phyloP scores from a whole-genome alignment of 2,329 filamentous ascomycete genomes.

The Phoma sp. region DNA sequence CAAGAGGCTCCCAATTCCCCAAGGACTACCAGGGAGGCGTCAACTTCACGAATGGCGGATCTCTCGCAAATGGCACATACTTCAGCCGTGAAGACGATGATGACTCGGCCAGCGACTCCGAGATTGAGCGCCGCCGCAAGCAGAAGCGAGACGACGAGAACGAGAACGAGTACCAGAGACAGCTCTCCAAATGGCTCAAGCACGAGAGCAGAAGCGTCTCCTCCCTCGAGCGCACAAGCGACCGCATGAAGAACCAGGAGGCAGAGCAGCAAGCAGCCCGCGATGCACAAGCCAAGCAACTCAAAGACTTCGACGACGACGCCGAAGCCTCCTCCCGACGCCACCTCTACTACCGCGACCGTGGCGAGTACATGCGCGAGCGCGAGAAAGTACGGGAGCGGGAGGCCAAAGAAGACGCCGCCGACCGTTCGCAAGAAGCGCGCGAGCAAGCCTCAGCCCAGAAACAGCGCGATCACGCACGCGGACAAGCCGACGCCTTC shows the following conservation, averaged over 20 bases:
- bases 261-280: constrained; percentile 67
- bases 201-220: constrained; percentile 83
- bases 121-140: constrained; percentile 75
- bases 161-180: constrained; percentile 81
- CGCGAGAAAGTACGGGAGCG: constrained; percentile 74
- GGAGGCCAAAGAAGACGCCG: constrained; percentile 79
- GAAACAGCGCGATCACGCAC: constrained; percentile 76
- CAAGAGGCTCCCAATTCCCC: constrained; percentile 69
- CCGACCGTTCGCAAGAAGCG: constrained; percentile 78
- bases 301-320: constrained; percentile 89
- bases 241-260: constrained; percentile 77
- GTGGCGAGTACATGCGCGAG: constrained; percentile 82
- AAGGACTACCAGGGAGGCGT: constrained; percentile 79
- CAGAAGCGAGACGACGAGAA: constrained; percentile 75
- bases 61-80: constrained; percentile 62
- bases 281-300: constrained; percentile 71
- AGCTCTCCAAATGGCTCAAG: constrained; percentile 89
- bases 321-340: constrained; percentile 73
- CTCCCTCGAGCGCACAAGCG: constrained; percentile 83
- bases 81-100: constrained; percentile 80
- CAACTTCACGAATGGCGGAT: constrained; percentile 80
- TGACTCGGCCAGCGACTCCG: constrained; percentile 83
- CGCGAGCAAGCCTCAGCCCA: constrained; percentile 73
- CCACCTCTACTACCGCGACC: constrained; percentile 87
- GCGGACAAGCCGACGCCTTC: constrained; percentile 89